Percentiles rank a stretch among this genome's conserved stretches.
Conservation (phyloP, 352 stramenopile genomes). For the Saprolegnia parasitica region DNA sequence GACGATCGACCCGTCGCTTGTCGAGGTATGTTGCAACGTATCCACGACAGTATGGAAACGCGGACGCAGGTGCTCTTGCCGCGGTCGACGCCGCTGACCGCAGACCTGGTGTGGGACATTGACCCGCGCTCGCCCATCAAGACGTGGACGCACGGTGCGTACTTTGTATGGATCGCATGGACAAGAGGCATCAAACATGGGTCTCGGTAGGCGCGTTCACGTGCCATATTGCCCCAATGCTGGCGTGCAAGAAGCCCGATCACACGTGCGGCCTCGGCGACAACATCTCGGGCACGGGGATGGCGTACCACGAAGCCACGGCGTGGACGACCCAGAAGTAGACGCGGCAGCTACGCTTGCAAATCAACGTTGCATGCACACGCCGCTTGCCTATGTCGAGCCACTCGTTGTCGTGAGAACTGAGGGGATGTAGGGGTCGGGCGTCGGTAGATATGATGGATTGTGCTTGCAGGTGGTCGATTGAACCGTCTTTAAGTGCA, state of each 20-base stretch:
- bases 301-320: conserved; percentile 70
- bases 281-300: conserved; percentile 81
- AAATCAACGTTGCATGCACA: too few relatives aligned
- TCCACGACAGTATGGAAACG: conserved; percentile 39
- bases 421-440: too few relatives aligned
- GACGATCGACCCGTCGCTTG: conserved; percentile 63
- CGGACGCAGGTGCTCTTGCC: conserved; percentile 40
- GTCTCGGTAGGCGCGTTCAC: conserved; percentile 45
- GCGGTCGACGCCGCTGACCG: conserved; percentile 21
- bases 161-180: too few relatives aligned
- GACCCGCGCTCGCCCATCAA: conserved; percentile 63
- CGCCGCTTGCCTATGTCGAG: too few relatives aligned
- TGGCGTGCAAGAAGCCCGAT: conserved; percentile 78
- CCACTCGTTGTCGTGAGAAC: too few relatives aligned
- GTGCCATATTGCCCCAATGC: conserved; percentile 72
- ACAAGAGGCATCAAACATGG: too few relatives aligned
- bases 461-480: not conserved
- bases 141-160: conserved; percentile 49
- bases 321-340: not conserved
- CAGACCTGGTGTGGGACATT: conserved; percentile 32
- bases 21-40: conserved; percentile 38
- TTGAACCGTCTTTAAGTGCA: too few relatives aligned
- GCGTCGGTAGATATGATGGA: not conserved
- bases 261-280: conserved; percentile 74
- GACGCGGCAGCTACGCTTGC: too few relatives aligned